phyloP scores from a whole-genome alignment of 2,329 filamentous ascomycete genomes.

The Epicoccum sorghinum region DNA sequence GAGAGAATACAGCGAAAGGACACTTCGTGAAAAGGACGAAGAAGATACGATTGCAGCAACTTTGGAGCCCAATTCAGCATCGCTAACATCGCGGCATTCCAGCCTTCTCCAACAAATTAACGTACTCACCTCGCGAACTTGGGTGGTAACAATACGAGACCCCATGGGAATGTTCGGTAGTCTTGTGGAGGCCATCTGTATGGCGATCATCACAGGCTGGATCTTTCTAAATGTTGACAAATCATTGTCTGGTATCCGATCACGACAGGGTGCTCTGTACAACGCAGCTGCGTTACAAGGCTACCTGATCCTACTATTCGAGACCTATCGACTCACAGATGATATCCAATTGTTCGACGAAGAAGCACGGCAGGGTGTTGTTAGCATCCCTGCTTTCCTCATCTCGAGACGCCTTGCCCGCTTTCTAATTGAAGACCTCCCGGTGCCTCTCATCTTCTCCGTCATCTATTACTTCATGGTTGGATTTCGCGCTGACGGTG shows the following conservation, averaged over 20 bases:
- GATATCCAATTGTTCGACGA: conserved; percentile 79
- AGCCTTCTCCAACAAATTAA: conserved; percentile 66
- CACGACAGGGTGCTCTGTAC: conserved; percentile 74
- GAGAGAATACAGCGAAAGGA: conserved; percentile 45
- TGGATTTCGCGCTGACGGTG: conserved; percentile 68
- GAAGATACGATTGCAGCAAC: conserved; percentile 1
- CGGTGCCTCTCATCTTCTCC: conserved; percentile 73
- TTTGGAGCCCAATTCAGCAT: conserved; percentile 15
- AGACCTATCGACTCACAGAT: conserved; percentile 74
- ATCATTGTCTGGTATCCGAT: conserved; percentile 74
- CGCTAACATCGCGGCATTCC: conserved; percentile 52
- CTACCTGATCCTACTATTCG: conserved; percentile 77
- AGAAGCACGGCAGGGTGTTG: conserved; percentile 74
- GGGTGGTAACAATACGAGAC: conserved; percentile 76
- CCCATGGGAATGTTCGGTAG: conserved; percentile 76
- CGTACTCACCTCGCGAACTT: conserved; percentile 71
- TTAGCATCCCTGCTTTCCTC: conserved; percentile 71
- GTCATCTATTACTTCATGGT: conserved; percentile 80
- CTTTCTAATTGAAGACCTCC: conserved; percentile 72
- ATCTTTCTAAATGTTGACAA: conserved; percentile 71
- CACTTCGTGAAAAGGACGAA: conserved; percentile 20
- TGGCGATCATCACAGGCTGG: conserved; percentile 75
- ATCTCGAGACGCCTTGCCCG: conserved; percentile 72
- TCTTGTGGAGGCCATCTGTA: conserved; percentile 70
- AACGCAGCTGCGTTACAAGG: conserved; percentile 74